Conservation (phyloP, 768 basidiomycete genomes). For the Psilocybe azurescens region DNA sequence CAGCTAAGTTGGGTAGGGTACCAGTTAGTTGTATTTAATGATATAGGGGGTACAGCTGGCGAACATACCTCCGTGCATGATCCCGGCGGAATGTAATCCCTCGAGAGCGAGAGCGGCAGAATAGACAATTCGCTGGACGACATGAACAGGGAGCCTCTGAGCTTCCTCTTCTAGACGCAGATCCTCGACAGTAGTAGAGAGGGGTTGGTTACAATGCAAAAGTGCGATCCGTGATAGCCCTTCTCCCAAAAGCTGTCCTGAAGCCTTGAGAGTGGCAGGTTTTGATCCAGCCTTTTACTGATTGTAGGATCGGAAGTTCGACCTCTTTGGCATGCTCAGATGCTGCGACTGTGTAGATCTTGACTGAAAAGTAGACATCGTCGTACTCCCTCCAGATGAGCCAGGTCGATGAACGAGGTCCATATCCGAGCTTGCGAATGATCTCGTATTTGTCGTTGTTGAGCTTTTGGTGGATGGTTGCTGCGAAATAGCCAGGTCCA, state of each 20-base stretch:
- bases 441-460: constrained; percentile 17
- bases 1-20: background rate
- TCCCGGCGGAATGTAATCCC: constrained; percentile 12
- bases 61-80: constrained; percentile 23
- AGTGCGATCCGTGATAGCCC: constrained; percentile 16
- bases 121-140: constrained; percentile 15
- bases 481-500: constrained; percentile 21
- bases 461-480: constrained; percentile 19
- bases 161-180: constrained; percentile 8
- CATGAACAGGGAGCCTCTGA: constrained; percentile 18
- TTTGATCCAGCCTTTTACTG: background rate
- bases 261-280: constrained; percentile 1
- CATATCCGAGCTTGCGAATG: constrained; percentile 25
- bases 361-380: constrained; percentile 13
- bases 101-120: background rate
- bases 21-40: too few relatives aligned
- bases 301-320: constrained; percentile 18
- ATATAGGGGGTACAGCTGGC: too few relatives aligned
- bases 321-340: constrained; percentile 11
- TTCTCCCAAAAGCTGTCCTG: constrained; percentile 22
- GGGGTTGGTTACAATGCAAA: constrained; percentile 14
- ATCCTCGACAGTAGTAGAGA: constrained; percentile 11
- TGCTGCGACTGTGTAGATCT: constrained; percentile 22
- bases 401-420: constrained; percentile 22
- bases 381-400: constrained; percentile 13